Percentiles rank a stretch among this genome's conserved stretches.
phyloP scores from a whole-genome alignment of 1,284 basidiomycete genomes.

The Polyporus tsugae region DNA sequence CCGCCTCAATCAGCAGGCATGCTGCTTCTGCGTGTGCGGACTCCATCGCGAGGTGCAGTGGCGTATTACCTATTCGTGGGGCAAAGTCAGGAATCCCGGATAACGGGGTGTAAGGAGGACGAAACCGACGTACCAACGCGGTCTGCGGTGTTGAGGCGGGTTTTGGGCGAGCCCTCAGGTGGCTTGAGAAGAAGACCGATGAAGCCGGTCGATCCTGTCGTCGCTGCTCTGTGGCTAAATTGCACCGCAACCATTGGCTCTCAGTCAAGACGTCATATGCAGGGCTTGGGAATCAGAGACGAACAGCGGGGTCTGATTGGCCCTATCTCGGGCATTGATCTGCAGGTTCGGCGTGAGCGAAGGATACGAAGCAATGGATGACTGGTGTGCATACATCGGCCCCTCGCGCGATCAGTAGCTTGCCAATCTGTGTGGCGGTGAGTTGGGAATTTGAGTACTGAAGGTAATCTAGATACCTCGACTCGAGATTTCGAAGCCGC shows the following conservation, averaged over 20 bases:
- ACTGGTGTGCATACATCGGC: constrained; percentile 73
- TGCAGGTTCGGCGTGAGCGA: constrained; percentile 45
- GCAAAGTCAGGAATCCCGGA: neutral
- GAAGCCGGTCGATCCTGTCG: constrained; percentile 90
- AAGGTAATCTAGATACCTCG: constrained; percentile 59
- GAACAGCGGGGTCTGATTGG: constrained; percentile 89
- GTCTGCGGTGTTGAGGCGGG: constrained; percentile 87
- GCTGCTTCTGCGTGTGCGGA: constrained; percentile 92
- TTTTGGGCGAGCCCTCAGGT: constrained; percentile 77
- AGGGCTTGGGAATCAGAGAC: constrained; percentile 43
- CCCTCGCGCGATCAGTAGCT: constrained; percentile 82
- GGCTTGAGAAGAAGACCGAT: constrained; percentile 82
- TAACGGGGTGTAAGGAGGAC: neutral
- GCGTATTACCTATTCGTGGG: constrained; percentile 79
- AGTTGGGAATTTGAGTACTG: constrained; percentile 9
- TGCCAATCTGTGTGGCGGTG: constrained; percentile 79
- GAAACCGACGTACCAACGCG: constrained; percentile 68
- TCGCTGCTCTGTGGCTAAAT: constrained; percentile 89
- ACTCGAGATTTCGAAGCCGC: constrained; percentile 93
- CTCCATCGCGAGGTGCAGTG: constrained; percentile 96
- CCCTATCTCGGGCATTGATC: constrained; percentile 93
- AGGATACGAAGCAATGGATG: constrained; percentile 1
- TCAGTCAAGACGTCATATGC: constrained; percentile 23
- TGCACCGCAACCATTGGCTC: constrained; percentile 12
- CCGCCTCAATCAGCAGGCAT: constrained; percentile 89